Evolutionary conservation across 2,329 filamentous ascomycete species (phyloP), one percentile per base, ranked within the genome.

Genomic region (Periconia sp.): DNA sequence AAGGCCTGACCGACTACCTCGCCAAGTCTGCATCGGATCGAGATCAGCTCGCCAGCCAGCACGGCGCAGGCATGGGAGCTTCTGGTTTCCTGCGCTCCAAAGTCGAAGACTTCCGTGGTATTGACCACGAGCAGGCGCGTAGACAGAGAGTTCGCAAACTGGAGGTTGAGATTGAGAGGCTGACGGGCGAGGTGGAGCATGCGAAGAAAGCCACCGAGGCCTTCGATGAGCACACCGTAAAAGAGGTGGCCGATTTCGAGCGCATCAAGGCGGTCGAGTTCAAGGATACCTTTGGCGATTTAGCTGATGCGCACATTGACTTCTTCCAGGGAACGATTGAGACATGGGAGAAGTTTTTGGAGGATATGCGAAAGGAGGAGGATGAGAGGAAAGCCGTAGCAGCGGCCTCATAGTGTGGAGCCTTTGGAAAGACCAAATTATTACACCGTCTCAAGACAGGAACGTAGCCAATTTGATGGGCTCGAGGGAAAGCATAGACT

Each of bases 191-290:
- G 69, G 92, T 95, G 0, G 92, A 97, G 70, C 82, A 83, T 31
- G 89, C 94, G 5, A 91, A 91, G 72, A 87, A 86, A 63, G 89
- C 87, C 11, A 90, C 86, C 36, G 91, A 97, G 71, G 86, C 90
- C 66, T 99, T 99, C 62, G 94, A 96, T 70, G 92, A 96, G 65
- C 91, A 96, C 72, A 92, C 96, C 1, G 87, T 97, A 30, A 87
- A 89, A 61, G 94, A 99, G 69, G 89, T 96, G 1, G 81, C 82
- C 15, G 92, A 96, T 66, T 99, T 99, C 73, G 94, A 99, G 74
- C 83, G 92, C 43, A 97, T 97, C 78, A 99, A 99, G 78, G 85
- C 89, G 26, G 78, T 89, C 29, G 92, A 99, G 77, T 95, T 99
- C 72, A 89, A 89, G 69, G 82, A 87, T 52, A 92, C 94, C 57